phyloP scores from a whole-genome alignment of 2,329 filamentous ascomycete species.

The Cercospora janseana region DNA sequence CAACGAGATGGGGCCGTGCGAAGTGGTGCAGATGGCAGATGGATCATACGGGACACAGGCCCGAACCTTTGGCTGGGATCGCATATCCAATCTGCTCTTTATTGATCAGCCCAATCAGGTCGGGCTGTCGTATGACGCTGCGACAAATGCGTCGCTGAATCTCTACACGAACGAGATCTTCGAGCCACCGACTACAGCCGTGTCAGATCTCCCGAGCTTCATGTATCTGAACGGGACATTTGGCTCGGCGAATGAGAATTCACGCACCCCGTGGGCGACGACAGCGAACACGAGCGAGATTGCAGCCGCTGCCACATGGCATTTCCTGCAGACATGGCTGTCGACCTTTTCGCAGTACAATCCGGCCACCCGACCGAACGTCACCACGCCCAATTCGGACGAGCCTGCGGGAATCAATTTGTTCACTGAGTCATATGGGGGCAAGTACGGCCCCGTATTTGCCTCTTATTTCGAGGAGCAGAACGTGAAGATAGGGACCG shows the following conservation, averaged over 20 bases:
- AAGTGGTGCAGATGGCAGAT: conserved; percentile 45
- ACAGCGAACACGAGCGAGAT: conserved; percentile 40
- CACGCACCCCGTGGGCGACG: conserved; percentile 19
- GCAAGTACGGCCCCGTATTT: conserved; percentile 67
- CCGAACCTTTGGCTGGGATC: conserved; percentile 66
- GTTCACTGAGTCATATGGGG: conserved; percentile 57
- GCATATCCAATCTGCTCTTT: conserved; percentile 58
- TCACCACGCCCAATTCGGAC: conserved; percentile 49
- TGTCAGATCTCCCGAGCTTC: conserved; percentile 27
- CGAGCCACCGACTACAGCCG: conserved; percentile 39
- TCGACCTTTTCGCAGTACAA: conserved; percentile 42
- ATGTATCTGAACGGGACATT: conserved; percentile 64
- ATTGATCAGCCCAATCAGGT: conserved; percentile 67
- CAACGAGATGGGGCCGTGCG: conserved; percentile 54
- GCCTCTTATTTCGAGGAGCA: conserved; percentile 59
- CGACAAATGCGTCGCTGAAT: conserved; percentile 60
- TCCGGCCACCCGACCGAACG: conserved; percentile 46
- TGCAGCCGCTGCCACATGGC: conserved; percentile 56
- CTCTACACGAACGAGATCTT: conserved; percentile 45
- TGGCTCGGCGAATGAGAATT: conserved; percentile 49
- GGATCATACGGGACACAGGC: conserved; percentile 44
- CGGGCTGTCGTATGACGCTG: conserved; percentile 65
- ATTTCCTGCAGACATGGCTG: conserved; percentile 62
- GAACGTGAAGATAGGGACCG: conserved; percentile 57
- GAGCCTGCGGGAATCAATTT: conserved; percentile 51